Percentiles rank a stretch among this genome's conserved stretches.
Evolutionary conservation across 192 early-diverging fungal genomes (phyloP).

Genomic region (Physocladia obscura): DNA sequence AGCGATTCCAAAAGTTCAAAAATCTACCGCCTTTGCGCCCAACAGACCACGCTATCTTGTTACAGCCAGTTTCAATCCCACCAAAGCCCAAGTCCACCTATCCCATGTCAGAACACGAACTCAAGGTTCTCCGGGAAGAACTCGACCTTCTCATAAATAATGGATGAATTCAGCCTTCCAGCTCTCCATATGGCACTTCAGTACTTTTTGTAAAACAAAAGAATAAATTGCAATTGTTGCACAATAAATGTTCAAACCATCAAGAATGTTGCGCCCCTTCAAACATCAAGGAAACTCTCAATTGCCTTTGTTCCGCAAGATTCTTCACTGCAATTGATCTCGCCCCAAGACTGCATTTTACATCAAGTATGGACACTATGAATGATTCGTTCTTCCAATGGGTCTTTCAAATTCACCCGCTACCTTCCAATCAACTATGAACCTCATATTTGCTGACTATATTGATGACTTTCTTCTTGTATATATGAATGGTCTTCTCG

Average conservation of each 20-base stretch:
- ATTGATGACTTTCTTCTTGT: too few species aligned
- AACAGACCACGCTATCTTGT: neutral
- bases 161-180: neutral
- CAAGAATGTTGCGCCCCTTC: constrained; percentile 14
- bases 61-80: neutral
- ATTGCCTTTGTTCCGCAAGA: neutral
- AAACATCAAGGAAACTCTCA: constrained; percentile 21
- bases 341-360: constrained; percentile 20
- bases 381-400: constrained; percentile 64
- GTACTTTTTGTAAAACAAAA: constrained; percentile 10
- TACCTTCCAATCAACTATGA: constrained; percentile 54
- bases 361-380: constrained; percentile 38
- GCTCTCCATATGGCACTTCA: constrained; percentile 18
- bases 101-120: constrained; percentile 1
- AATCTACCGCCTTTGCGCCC: neutral
- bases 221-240: constrained; percentile 11
- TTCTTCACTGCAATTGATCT: constrained; percentile 13
- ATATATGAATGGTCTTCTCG: too few species aligned
- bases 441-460: constrained; percentile 52
- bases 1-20: neutral
- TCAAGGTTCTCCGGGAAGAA: constrained; percentile 11
- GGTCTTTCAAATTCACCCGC: constrained; percentile 62
- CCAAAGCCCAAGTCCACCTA: neutral
- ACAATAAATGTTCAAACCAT: constrained; percentile 43
- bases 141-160: neutral